Conservation (phyloP, 1,284 basidiomycete species). For the Mixia osmundae region DNA sequence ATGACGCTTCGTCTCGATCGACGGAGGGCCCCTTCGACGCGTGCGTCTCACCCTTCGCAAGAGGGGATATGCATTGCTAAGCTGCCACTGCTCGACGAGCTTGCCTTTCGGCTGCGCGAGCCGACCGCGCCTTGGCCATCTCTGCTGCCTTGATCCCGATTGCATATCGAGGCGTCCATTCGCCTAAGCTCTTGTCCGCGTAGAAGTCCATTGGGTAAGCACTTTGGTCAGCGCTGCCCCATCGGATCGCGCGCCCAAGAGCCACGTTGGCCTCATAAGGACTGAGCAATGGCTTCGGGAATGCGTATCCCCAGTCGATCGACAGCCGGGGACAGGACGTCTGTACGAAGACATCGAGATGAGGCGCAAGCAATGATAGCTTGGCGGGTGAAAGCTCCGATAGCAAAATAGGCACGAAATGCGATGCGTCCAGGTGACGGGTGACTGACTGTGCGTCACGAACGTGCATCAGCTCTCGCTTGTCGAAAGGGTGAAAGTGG, state of each 20-base stretch:
- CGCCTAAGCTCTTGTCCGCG: conserved; percentile 37
- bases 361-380: conserved; percentile 48
- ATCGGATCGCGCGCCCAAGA: conserved; percentile 42
- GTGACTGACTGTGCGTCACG: conserved; percentile 61
- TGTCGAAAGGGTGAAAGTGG: neutral
- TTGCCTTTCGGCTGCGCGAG: too few relatives aligned
- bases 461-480: neutral
- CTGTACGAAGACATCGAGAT: conserved; percentile 74
- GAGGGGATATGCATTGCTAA: too few relatives aligned
- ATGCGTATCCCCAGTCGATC: conserved; percentile 97
- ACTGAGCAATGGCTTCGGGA: conserved; percentile 63
- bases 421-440: conserved; percentile 28
- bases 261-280: conserved; percentile 87
- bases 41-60: too few relatives aligned
- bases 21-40: too few relatives aligned
- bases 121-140: too few relatives aligned
- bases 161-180: conserved; percentile 25
- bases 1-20: too few relatives aligned
- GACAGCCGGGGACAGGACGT: conserved; percentile 86
- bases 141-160: conserved; percentile 12
- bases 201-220: conserved; percentile 96
- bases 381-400: conserved; percentile 93
- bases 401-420: conserved; percentile 67
- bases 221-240: conserved; percentile 20
- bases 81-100: too few relatives aligned